Evolutionary conservation across 1,284 basidiomycete genomes (phyloP), one percentile per base, ranked within the genome.

Genomic region (Vanrija sp.): DNA sequence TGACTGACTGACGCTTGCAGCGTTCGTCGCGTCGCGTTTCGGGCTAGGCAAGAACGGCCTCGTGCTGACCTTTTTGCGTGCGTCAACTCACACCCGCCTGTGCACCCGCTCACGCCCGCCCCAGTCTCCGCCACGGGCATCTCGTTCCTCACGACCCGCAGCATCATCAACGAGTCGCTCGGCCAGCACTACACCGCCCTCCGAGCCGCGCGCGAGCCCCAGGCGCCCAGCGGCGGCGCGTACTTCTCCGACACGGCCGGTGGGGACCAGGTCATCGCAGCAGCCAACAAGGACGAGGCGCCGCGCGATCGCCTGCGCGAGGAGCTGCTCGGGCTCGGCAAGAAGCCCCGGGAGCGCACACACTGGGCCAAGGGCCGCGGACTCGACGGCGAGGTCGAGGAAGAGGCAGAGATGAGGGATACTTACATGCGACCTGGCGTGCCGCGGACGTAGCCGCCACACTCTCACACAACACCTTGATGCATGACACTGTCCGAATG

Each of bases 391-490:
- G 68, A 67, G 44, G 65, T 66, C 7, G 65, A 65, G 51, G 68
- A 66, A 26, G 66, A 68, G 45, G 49, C 42, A n/a, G 68, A 70
- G 58, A 63, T 72, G 66, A 46, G 61, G 28, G 71, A 72, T 58
- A 62, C 64, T 5, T 72, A 63, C 48, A 52, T 63, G 48, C 54
- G 65, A 1, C 59, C 67, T 10, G 71, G 67, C 0, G 59, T 65
- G 18, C 69, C 69, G 9, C 50, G 69, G 44, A 44, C 58, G 16
- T 54, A 59, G 12, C 12, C 6, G 29, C 6, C 9, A 28, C 28
- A 7, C 28, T 6, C 10, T 28, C 34, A 34, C 34, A 34, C 34
- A 34, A 34, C 34, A 34, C 34, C 34, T 14, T 34, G 28, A 34
- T 34, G 34, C 34, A 34, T 34, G 34, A 34, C 34, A 34, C 34